A percentile compares a stretch with the other conserved stretches of the same genome.
Evolutionary conservation across 306 rosid genomes (phyloP).

Genomic region (Carpinus viminea): DNA sequence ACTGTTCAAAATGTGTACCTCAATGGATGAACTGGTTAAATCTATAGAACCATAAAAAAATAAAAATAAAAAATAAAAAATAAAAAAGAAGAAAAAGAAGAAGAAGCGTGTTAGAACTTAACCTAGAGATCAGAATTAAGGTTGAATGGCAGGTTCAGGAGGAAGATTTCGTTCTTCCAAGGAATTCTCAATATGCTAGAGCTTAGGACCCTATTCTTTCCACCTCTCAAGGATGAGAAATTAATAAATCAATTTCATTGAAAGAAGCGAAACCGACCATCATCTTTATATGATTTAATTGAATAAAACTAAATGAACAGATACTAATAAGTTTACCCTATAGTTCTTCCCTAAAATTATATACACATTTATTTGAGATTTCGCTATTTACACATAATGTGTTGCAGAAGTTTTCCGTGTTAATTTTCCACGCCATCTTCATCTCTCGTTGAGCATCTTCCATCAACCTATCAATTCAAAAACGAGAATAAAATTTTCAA

Average conservation of each 20-base stretch:
- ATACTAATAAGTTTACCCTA: neutral
- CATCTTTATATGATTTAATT: neutral
- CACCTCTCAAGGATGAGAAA: neutral
- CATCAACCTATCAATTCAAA: slow-evolving; percentile 31
- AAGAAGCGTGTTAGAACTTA: too few species aligned
- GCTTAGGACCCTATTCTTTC: neutral
- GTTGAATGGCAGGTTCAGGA: too few species aligned
- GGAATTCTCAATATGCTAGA: neutral
- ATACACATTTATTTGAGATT: neutral
- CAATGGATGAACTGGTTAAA: too few species aligned
- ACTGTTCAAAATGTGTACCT: too few species aligned
- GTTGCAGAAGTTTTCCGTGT: slow-evolving; percentile 14
- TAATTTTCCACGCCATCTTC: slow-evolving; percentile 11
- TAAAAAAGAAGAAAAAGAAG: too few species aligned
- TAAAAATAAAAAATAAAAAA: too few species aligned
- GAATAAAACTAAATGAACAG: neutral
- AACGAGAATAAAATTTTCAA: neutral
- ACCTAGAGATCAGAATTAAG: too few species aligned
- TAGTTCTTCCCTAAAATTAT: neutral
- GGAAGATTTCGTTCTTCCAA: neutral
- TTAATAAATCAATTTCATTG: neutral
- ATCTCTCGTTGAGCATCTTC: slow-evolving; percentile 16
- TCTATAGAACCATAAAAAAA: too few species aligned
- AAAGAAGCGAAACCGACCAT: neutral
- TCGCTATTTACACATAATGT: slow-evolving; percentile 20